A percentile compares a stretch with the other conserved stretches of the same genome.
These are phyloP conservation scores for Saccharomyces hybrid DNA, from an alignment of 1,139 yeast genomes.

Conservation along the genomic window DNA sequence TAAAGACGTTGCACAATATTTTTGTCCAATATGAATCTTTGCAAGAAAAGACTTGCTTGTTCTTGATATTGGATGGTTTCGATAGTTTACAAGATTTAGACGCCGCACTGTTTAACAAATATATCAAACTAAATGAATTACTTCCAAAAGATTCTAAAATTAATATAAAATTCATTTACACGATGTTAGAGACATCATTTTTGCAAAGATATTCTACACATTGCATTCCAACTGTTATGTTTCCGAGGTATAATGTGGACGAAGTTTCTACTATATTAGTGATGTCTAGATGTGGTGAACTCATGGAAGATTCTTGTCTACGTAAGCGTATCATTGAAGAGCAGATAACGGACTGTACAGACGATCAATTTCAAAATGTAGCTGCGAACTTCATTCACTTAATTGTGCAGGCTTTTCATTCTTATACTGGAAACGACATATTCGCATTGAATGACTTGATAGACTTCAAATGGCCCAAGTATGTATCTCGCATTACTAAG, in stretches of 20 bases:
- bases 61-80: slow-evolving; percentile 26
- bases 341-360: slow-evolving; percentile 11
- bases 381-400: slow-evolving; percentile 23
- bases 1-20: slow-evolving; percentile 16
- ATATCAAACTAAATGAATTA: slow-evolving; percentile 24
- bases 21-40: slow-evolving; percentile 13
- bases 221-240: slow-evolving; percentile 25
- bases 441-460: slow-evolving; percentile 24
- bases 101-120: slow-evolving; percentile 24
- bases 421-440: slow-evolving; percentile 29
- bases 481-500: slow-evolving; percentile 16
- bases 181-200: slow-evolving; percentile 21
- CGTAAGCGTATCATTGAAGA: slow-evolving; percentile 7
- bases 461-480: slow-evolving; percentile 28
- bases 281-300: slow-evolving; percentile 12
- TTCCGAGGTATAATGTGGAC: slow-evolving; percentile 24
- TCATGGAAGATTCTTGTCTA: slow-evolving; percentile 11
- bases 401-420: slow-evolving; percentile 27
- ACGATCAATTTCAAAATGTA: slow-evolving; percentile 12
- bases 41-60: slow-evolving; percentile 12
- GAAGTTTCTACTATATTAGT: slow-evolving; percentile 22
- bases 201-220: slow-evolving; percentile 23
- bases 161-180: slow-evolving; percentile 21
- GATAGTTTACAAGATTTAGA: slow-evolving; percentile 29
- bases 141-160: slow-evolving; percentile 15